phyloP scores from a whole-genome alignment of 495 filamentous ascomycete species.

The Xylaria acuta region DNA sequence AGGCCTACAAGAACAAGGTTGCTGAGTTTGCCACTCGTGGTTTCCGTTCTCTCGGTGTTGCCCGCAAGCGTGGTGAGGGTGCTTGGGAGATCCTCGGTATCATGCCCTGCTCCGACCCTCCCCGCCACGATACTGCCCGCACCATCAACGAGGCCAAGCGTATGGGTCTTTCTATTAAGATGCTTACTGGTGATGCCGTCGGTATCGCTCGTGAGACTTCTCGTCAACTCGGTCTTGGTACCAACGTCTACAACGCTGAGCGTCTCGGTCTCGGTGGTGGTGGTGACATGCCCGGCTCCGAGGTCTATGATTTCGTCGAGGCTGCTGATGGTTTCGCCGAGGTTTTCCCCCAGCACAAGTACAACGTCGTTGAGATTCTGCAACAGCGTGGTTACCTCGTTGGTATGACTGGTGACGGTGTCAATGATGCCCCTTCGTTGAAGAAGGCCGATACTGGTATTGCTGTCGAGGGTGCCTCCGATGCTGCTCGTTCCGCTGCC shows the following conservation, averaged over 20 bases:
- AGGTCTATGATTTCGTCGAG: constrained; percentile 94
- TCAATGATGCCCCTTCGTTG: constrained; percentile 94
- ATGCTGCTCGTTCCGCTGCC: constrained; percentile 89
- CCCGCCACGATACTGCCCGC: constrained; percentile 87
- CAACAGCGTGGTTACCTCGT: constrained; percentile 96
- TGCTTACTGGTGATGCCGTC: constrained; percentile 95
- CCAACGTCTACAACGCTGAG: constrained; percentile 93
- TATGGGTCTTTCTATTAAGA: constrained; percentile 90
- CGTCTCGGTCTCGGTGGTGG: constrained; percentile 81
- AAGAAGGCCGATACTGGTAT: constrained; percentile 97
- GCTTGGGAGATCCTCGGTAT: constrained; percentile 92
- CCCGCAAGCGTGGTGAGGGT: constrained; percentile 77
- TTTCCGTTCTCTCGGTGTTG: constrained; percentile 91
- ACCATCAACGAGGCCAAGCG: constrained; percentile 89
- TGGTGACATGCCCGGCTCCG: constrained; percentile 89
- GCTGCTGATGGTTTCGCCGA: constrained; percentile 94
- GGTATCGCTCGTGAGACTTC: constrained; percentile 92
- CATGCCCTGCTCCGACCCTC: constrained; percentile 91
- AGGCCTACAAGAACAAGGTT: constrained; percentile 87
- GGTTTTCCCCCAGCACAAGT: constrained; percentile 98
- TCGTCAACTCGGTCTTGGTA: constrained; percentile 87
- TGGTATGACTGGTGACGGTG: constrained; percentile 98
- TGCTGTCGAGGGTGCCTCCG: constrained; percentile 91
- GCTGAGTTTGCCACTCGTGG: constrained; percentile 89
- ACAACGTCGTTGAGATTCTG: constrained; percentile 95